Evolutionary conservation across 805 yeast species (phyloP), one percentile per base, ranked within the genome.

Genomic region (Monosporozyma solicola): DNA sequence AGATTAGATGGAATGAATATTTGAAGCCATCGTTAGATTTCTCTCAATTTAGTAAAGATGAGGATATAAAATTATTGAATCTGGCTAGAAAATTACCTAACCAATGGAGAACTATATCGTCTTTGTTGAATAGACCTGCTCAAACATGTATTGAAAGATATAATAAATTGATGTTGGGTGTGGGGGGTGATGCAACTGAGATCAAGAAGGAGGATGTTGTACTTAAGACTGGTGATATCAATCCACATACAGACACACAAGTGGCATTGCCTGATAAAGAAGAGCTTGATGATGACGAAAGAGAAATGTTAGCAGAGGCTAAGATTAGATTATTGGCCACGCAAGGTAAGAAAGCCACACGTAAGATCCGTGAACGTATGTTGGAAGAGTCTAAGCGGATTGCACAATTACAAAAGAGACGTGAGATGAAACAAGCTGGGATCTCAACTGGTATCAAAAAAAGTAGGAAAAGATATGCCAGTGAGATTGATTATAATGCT

Each of bases 261-360:
- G 88, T 88, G 2, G 92, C 97, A 0, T 75, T 80, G 55, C 96
- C 96, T 0, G 96, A 89, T 69, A 80, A 82, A 2, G 83, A 79
- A 13, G 87, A 83, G 29, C 72, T 89, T 75, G 91, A 84, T 54
- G 97, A 89, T 45, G 96, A 88, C 54, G 97, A 92, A 61, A 72
- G 79, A 53, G 97, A 92, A 66, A 89, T 91, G 97, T 68, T 91
- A 7, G 81, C 88, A n/a, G 99, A 94, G 65, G 99, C 99, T 0
- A 78, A 85, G 48, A 96, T 97, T 1, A 78, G 99, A 59, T 72
- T 92, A 57, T 87, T 95, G 11, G 91, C 89, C 61, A 90, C 97
- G 0, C 89, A 86, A 66, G 99, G 98, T 55, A 90, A 91, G 59
- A 92, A 92, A 68, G 97, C 97, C 0, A 87, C 91, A 54, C 71